phyloP scores from a whole-genome alignment of 1,284 basidiomycete genomes.

The Garcileccinum viscosum region DNA sequence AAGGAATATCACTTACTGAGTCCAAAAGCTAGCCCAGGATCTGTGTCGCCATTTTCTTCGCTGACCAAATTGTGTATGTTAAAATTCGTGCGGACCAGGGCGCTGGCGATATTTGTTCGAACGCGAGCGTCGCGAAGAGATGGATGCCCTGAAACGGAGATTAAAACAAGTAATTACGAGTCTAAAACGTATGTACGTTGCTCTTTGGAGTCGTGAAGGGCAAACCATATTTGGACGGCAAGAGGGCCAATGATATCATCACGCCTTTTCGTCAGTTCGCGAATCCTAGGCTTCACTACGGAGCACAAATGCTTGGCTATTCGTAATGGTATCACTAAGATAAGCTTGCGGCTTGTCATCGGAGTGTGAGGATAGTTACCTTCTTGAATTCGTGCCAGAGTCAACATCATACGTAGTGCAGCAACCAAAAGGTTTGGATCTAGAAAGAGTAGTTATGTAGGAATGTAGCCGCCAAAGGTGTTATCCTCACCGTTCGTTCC shows the following conservation, averaged over 20 bases:
- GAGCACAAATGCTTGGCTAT: neutral
- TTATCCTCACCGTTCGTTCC: neutral
- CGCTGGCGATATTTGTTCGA: constrained; percentile 25
- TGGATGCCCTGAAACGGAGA: constrained; percentile 8
- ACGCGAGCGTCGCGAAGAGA: constrained; percentile 8
- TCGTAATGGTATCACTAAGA: neutral
- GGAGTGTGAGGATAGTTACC: neutral
- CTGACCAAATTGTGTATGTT: neutral
- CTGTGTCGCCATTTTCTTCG: neutral
- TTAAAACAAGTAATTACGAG: neutral
- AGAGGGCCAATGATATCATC: neutral
- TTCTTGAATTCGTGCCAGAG: neutral
- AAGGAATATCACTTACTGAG: constrained; percentile 18
- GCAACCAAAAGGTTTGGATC: neutral
- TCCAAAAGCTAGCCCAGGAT: constrained; percentile 27
- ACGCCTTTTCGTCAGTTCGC: neutral
- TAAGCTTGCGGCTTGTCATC: neutral
- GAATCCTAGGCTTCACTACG: neutral
- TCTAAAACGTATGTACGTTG: constrained; percentile 7
- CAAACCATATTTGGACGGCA: neutral
- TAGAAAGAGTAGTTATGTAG: neutral
- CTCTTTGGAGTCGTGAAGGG: neutral
- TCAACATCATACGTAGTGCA: neutral
- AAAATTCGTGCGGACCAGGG: constrained; percentile 13
- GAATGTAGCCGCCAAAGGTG: neutral